Conservation (phyloP, 495 filamentous ascomycete species). For the Rhypophila decipiens region DNA sequence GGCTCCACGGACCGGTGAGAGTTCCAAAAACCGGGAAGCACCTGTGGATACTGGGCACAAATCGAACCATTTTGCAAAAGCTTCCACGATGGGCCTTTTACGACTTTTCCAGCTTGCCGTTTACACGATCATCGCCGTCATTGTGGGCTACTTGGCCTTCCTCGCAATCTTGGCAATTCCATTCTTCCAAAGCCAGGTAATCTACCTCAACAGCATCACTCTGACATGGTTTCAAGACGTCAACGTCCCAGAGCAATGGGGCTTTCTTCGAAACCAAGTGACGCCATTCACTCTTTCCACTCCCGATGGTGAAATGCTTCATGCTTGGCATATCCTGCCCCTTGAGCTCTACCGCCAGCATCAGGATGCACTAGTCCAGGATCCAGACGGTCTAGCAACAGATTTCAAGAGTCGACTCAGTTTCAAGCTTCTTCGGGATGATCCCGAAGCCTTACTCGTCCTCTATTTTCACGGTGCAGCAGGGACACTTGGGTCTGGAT, state of each 20-base stretch:
- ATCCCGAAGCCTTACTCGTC: constrained; percentile 52
- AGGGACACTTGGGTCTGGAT: constrained; percentile 57
- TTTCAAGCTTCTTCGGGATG: constrained; percentile 51
- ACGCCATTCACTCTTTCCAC: constrained; percentile 57
- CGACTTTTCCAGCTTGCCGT: not conserved
- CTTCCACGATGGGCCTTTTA: too few relatives aligned
- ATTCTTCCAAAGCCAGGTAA: constrained; percentile 39
- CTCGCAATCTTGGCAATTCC: constrained; percentile 39
- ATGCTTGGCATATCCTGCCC: constrained; percentile 67
- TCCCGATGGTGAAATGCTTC: constrained; percentile 47
- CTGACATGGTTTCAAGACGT: constrained; percentile 58
- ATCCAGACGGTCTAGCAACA: constrained; percentile 33
- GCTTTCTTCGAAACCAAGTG: constrained; percentile 71
- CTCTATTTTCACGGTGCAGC: constrained; percentile 53
- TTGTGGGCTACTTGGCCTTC: constrained; percentile 33
- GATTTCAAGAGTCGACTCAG: constrained; percentile 45
- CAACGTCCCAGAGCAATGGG: constrained; percentile 67
- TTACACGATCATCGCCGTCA: constrained; percentile 22
- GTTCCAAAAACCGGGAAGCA: too few relatives aligned
- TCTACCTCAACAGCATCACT: constrained; percentile 65
- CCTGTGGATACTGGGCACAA: too few relatives aligned
- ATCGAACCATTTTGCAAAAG: too few relatives aligned
- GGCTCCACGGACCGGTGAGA: too few relatives aligned
- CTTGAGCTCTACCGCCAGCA: constrained; percentile 52
- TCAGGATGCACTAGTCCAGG: constrained; percentile 42